Percentiles rank a stretch among this genome's conserved stretches.
These are phyloP conservation scores for Metarhizium album DNA, from an alignment of 2,329 filamentous ascomycete genomes.

Conservation along the genomic window DNA sequence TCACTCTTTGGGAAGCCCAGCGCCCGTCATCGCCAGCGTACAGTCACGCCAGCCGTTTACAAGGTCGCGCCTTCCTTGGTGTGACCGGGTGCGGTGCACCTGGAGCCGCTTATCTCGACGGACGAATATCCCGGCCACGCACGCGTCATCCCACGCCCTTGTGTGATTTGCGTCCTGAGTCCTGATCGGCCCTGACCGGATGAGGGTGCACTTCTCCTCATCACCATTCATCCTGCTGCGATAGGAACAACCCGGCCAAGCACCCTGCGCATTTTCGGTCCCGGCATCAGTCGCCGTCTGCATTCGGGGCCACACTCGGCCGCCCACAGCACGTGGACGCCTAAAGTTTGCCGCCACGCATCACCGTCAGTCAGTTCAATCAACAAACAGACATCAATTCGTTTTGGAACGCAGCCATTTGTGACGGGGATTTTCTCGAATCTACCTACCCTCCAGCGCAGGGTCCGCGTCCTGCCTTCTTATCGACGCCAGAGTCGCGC, in stretches of 20 bases:
- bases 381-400: neutral
- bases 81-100: neutral
- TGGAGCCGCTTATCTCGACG: neutral
- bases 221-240: neutral
- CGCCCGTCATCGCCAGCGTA: neutral
- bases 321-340: constrained; percentile 2
- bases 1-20: neutral
- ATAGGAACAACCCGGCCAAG: neutral
- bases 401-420: neutral
- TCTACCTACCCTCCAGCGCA: neutral
- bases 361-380: neutral
- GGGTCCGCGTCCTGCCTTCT: neutral
- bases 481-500: neutral
- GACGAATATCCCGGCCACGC: neutral
- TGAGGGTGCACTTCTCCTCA: neutral
- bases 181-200: no score
- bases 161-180: neutral
- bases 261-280: neutral
- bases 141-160: neutral
- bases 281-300: neutral
- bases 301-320: neutral
- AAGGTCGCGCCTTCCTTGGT: neutral
- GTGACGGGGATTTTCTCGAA: neutral
- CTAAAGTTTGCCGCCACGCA: constrained; percentile 4
- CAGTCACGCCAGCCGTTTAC: constrained; percentile 1